Conservation (phyloP, 108 stramenopile genomes). For the Asterionellopsis glacialis region DNA sequence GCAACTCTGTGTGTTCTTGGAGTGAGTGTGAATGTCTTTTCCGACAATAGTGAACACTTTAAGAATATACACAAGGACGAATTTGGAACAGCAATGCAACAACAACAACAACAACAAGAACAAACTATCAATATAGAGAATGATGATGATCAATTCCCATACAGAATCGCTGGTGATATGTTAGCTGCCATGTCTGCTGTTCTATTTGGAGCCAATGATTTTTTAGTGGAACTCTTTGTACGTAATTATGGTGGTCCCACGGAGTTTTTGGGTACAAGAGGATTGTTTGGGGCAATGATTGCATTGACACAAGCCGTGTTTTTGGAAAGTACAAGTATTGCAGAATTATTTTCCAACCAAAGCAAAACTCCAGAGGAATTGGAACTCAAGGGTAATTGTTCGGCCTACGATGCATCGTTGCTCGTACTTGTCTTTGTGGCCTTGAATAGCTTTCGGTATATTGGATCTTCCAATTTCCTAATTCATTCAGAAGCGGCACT, state of each 20-base stretch:
- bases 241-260: conserved; percentile 26
- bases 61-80: conserved; percentile 32
- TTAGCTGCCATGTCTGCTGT: not conserved
- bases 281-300: conserved; percentile 51
- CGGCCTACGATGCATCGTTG: no score
- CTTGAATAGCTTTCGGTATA: conserved; percentile 31
- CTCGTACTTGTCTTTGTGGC: not conserved
- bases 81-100: conserved; percentile 16
- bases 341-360: not conserved
- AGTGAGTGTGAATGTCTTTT: not conserved
- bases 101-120: no score
- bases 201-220: conserved; percentile 51
- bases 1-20: not conserved
- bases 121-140: no score
- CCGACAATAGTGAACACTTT: conserved; percentile 3
- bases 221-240: conserved; percentile 53
- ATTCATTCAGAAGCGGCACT: conserved; percentile 62
- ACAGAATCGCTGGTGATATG: conserved; percentile 4
- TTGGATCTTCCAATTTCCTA: conserved; percentile 43
- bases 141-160: conserved; percentile 7
- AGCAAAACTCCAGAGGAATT: conserved; percentile 1
- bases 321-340: conserved; percentile 29
- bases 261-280: conserved; percentile 74
- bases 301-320: conserved; percentile 32
- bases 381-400: no score